Percentiles rank a stretch among this genome's conserved stretches.
Conservation (phyloP, 2,329 filamentous ascomycete species). For the Xylaria sp. region DNA sequence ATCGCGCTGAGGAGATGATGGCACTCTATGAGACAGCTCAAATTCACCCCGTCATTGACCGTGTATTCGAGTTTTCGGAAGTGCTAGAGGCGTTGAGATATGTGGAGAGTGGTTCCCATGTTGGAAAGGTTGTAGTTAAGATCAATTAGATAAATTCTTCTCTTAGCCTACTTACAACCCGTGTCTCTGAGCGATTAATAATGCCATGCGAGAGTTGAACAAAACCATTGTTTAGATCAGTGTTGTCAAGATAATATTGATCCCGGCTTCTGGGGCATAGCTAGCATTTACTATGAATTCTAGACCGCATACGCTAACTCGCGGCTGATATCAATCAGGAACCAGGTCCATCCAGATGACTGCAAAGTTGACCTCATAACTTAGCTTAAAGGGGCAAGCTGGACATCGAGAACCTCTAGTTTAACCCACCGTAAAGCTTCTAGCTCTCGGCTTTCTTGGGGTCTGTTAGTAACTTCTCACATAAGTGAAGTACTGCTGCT, state of each 20-base stretch:
- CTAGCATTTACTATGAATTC: not conserved
- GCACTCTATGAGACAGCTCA: not conserved
- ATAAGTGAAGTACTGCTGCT: too few relatives aligned
- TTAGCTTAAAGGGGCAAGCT: not conserved
- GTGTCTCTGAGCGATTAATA: too few relatives aligned
- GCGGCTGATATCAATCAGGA: not conserved
- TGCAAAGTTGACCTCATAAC: not conserved
- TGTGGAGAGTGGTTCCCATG: constrained; percentile 1
- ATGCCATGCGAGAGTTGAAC: not conserved
- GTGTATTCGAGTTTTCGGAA: constrained; percentile 10
- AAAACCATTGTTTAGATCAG: not conserved
- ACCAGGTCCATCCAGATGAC: not conserved
- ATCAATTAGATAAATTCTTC: not conserved
- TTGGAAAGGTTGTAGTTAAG: not conserved
- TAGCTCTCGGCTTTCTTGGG: too few relatives aligned
- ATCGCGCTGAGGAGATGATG: constrained; percentile 23
- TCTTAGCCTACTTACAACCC: too few relatives aligned
- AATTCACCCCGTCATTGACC: constrained; percentile 8
- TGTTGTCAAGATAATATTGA: not conserved
- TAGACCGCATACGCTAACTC: not conserved
- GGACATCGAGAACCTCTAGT: not conserved
- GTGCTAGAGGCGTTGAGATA: constrained; percentile 6
- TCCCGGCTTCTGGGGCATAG: not conserved
- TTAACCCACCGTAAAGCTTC: too few relatives aligned
- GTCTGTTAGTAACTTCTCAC: too few relatives aligned